phyloP scores from a whole-genome alignment of 176 grass and related monocot genomes.

The Zoysia japonica region DNA sequence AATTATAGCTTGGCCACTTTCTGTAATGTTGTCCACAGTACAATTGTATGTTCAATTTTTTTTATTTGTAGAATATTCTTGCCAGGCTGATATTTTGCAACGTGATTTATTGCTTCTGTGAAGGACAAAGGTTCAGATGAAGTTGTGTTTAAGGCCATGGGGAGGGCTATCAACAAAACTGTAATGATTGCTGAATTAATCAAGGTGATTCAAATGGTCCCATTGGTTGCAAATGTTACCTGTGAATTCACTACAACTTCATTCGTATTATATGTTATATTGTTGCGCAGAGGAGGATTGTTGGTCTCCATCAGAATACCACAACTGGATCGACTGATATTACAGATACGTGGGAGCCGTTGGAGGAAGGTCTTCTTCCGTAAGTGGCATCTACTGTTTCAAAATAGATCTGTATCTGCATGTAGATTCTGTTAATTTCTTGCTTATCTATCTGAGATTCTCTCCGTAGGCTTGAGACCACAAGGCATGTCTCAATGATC shows the following conservation, averaged over 20 bases:
- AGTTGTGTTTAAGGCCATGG: constrained; percentile 98
- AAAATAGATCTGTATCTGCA: not conserved
- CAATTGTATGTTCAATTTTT: not conserved
- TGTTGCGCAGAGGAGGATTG: constrained; percentile 80
- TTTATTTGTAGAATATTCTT: not conserved
- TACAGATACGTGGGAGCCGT: constrained; percentile 95
- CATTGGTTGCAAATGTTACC: constrained; percentile 19
- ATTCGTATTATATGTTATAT: constrained; percentile 10
- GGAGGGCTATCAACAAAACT: constrained; percentile 98
- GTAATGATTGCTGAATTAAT: constrained; percentile 97
- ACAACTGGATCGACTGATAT: constrained; percentile 91
- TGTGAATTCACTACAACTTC: not conserved
- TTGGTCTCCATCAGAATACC: constrained; percentile 90
- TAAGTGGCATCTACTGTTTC: constrained; percentile 42
- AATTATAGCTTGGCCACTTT: not conserved
- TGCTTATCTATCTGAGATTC: not conserved
- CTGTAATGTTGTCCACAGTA: not conserved
- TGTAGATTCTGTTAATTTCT: not conserved
- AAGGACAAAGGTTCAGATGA: constrained; percentile 94
- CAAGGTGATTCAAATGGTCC: constrained; percentile 55
- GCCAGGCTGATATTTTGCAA: constrained; percentile 24
- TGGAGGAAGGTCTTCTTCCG: constrained; percentile 99
- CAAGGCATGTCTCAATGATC: constrained; percentile 92
- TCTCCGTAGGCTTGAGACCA: constrained; percentile 83
- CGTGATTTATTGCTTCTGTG: constrained; percentile 36